Evolutionary conservation across 306 rosid genomes (phyloP), one percentile per base, ranked within the genome.

Genomic region (Trifolium repens): DNA sequence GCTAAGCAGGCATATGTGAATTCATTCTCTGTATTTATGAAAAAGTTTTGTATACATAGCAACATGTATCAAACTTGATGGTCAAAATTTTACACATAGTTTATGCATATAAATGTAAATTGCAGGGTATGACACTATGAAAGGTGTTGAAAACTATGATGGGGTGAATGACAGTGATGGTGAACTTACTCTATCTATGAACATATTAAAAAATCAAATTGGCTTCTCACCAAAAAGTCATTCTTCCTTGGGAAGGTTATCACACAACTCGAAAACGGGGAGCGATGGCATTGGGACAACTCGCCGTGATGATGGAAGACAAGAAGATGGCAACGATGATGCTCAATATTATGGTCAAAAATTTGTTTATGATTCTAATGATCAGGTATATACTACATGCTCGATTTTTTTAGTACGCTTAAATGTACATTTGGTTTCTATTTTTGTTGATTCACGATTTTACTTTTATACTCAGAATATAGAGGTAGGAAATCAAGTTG

Each of bases 401-500:
- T 63, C 8, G 5, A 40, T 63, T 44, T 16, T 26, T 46, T 76
- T 74, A 4, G 35, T n/a, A 4, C 15, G 1, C 7, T 7, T 50
- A 32, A 34, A 2, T 24, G 30, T 8, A 22, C 0, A 19, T 55
- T 55, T 9, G 5, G 13, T 22, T 32, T 55, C 61, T 55, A 55
- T 4, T 55, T 55, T 55, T 55, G 6, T 2, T 1, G 7, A 22
- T 12, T 22, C 1, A 0, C 15, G 7, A 55, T 55, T 55, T 22
- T 55, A 3, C 24, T 16, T 53, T 44, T 67, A 39, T 78, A 16
- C 73, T 72, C 80, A 91, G 96, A 84, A 77, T 32, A 93, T 81
- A 57, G 91, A 87, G 77, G 30, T 81, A 3, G 88, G 87, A 74
- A 90, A 87, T 74, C 91, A 81, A 69, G 82, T 83, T 79, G 89